Conservation (phyloP, 2,329 filamentous ascomycete species). For the Pyricularia pennisetigena region DNA sequence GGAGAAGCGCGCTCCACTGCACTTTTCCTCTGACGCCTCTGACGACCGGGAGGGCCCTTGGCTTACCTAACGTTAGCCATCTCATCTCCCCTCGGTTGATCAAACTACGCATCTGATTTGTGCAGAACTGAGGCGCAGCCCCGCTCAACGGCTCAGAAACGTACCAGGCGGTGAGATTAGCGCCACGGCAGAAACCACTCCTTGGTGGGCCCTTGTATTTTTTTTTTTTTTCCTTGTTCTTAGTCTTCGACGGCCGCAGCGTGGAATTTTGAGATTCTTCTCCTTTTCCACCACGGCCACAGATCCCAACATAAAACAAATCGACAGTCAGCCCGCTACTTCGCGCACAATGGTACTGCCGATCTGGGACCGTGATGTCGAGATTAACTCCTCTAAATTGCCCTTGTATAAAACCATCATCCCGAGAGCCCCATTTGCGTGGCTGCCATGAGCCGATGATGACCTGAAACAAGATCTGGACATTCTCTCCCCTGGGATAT, state of each 20-base stretch:
- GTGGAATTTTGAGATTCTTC: slow-evolving; percentile 6
- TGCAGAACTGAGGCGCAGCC: neutral
- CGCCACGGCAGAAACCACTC: neutral
- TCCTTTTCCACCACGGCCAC: slow-evolving; percentile 19
- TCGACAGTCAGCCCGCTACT: slow-evolving; percentile 25
- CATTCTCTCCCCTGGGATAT: slow-evolving; percentile 22
- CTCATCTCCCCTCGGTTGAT: neutral
- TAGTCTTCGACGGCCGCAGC: neutral
- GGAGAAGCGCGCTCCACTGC: slow-evolving; percentile 2
- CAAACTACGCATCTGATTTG: neutral
- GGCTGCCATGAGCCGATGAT: slow-evolving; percentile 59
- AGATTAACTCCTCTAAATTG: slow-evolving; percentile 39
- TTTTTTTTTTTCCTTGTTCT: neutral
- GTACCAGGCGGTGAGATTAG: slow-evolving; percentile 4
- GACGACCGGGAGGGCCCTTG: neutral
- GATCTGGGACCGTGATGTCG: slow-evolving; percentile 43
- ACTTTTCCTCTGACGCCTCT: neutral
- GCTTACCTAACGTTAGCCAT: neutral
- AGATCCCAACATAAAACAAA: slow-evolving; percentile 17
- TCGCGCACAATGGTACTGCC: slow-evolving; percentile 31
- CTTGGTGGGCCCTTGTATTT: neutral
- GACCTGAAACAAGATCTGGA: slow-evolving; percentile 54
- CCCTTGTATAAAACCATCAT: slow-evolving; percentile 60
- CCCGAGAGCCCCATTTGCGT: slow-evolving; percentile 54
- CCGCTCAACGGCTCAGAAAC: slow-evolving; percentile 2